These are phyloP conservation scores for Pestalotiopsis fici DNA, from an alignment of 2,329 filamentous ascomycete genomes.

Conservation along the genomic window DNA sequence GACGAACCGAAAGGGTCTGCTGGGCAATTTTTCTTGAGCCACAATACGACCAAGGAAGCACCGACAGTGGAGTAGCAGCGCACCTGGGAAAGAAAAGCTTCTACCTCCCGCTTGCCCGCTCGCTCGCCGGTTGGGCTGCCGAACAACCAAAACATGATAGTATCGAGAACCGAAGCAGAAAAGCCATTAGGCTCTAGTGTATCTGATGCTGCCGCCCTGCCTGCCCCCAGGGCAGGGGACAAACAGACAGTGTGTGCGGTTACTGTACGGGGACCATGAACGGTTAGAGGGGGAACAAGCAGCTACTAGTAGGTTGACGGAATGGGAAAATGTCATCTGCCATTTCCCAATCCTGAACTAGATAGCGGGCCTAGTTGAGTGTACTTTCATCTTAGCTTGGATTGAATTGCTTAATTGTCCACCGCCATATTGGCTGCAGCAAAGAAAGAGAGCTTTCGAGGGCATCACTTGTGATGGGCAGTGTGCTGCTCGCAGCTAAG, in stretches of 20 bases:
- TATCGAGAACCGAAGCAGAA: background rate
- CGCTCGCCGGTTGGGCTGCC: background rate
- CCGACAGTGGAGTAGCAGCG: background rate
- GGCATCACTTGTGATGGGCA: too few species aligned
- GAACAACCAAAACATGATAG: background rate
- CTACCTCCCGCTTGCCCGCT: background rate
- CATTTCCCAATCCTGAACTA: background rate
- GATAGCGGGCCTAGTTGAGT: background rate
- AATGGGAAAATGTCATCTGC: background rate
- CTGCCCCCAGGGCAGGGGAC: too few species aligned
- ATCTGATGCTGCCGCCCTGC: background rate
- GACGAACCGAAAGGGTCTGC: background rate
- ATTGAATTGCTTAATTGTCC: background rate
- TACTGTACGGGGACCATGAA: background rate
- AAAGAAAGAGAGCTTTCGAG: too few species aligned
- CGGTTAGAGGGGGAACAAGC: background rate
- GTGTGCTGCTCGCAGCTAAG: too few species aligned
- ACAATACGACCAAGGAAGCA: slow-evolving; percentile 4
- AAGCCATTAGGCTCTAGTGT: background rate
- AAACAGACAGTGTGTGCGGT: background rate
- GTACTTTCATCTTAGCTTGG: background rate
- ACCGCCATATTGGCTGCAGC: background rate
- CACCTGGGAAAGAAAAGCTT: background rate
- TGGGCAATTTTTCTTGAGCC: background rate
- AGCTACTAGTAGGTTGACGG: background rate